Evolutionary conservation across 1,284 basidiomycete genomes (phyloP), one percentile per base, ranked within the genome.

Genomic region (Ustilago cynodontis): DNA sequence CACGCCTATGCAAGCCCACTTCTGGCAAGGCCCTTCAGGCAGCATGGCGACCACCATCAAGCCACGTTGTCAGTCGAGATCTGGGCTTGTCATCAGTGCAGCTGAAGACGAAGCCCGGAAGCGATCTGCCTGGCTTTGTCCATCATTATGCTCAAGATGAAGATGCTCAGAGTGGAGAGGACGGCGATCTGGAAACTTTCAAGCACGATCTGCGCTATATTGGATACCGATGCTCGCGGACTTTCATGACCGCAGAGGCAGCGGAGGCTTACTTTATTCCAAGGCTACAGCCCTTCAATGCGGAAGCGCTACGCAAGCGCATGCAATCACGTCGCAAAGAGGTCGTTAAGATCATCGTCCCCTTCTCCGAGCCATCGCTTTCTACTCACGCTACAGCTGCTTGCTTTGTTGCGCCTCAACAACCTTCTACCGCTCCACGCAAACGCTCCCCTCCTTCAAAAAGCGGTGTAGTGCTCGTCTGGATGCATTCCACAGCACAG

Each of bases 271-370:
- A 4, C 10, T 4, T 18, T 35, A 26, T 53, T 29, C 41, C 39
- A 24, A 29, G 22, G 2, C 43, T 61, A 16, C 62, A 61, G 11
- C 50, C 68, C 14, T 55, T 71, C 54, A n/a, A 59, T 8, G 54
- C 35, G n/a, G n/a, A 33, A 1, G 28, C 41, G 0, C 58, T 71
- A 1, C 35, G 52, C 16, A 53, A 28, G 28, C 62, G 62, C 16
- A 58, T 58, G 39, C 64, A 57, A 10, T 33, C 20, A 31, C 49
- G 60, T 18, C 62, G 62, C 24, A 65, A 67, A 24, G 60, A 71
- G 49, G 68, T 72, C 14, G 73, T 76, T 61, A 76, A 76, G 49
- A 47, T 76, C 60, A 66, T 76, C 37, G 24, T 76, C 2, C 73
- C 73, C 2, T 65, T 76, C 28, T 72, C 70, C 14, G 63, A 60